A percentile compares a stretch with the other conserved stretches of the same genome.
phyloP scores from a whole-genome alignment of 805 yeast genomes.

The Saccharomycopsis vini region DNA sequence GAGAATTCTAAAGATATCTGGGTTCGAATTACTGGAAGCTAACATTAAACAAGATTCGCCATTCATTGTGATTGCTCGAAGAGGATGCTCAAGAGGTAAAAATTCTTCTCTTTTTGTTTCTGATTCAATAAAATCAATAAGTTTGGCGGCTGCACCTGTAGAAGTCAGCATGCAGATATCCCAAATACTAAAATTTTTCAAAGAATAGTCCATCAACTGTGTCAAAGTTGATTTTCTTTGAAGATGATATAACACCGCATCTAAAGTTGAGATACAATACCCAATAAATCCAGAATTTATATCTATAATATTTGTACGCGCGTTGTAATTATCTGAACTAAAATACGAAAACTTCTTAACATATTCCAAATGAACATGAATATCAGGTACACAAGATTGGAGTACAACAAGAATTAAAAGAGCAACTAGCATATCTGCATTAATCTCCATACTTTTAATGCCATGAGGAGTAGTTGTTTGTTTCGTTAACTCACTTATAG shows the following conservation, averaged over 20 bases:
- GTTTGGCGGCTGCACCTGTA: background rate
- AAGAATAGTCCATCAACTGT: constrained; percentile 34
- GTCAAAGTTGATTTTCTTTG: constrained; percentile 30
- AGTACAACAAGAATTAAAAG: constrained; percentile 63
- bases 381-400: constrained; percentile 46
- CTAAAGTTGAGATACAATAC: constrained; percentile 75
- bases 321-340: constrained; percentile 16
- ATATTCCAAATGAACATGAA: constrained; percentile 59
- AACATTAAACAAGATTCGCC: constrained; percentile 70
- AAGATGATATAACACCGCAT: constrained; percentile 70
- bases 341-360: constrained; percentile 49
- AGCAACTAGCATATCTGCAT: constrained; percentile 77
- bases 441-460: constrained; percentile 32
- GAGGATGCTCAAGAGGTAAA: constrained; percentile 24
- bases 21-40: constrained; percentile 44
- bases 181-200: constrained; percentile 47
- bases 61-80: constrained; percentile 34
- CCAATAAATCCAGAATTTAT: constrained; percentile 48
- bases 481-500: constrained; percentile 43
- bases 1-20: constrained; percentile 37
- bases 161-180: constrained; percentile 20
- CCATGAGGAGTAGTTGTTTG: constrained; percentile 17
- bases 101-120: constrained; percentile 2
- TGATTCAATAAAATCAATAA: constrained; percentile 1
- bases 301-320: constrained; percentile 22